Evolutionary conservation across 2,329 filamentous ascomycete genomes (phyloP).

Genomic region (Metarhizium robertsii): DNA sequence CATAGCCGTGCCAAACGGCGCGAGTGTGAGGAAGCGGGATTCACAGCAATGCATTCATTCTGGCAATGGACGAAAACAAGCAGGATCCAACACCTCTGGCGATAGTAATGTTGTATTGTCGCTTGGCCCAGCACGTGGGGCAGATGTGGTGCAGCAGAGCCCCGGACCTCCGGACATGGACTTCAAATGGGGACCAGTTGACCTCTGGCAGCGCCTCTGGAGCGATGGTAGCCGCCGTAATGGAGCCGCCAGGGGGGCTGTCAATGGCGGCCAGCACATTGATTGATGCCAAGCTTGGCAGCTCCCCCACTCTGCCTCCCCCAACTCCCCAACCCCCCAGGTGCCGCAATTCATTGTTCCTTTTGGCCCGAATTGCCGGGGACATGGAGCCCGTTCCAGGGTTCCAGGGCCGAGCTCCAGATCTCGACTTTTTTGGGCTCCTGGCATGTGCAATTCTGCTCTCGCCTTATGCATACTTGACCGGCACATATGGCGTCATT

Average conservation of each 20-base stretch:
- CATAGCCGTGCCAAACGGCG: slow-evolving; percentile 20
- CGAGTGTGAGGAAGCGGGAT: not conserved
- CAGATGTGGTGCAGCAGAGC: not conserved
- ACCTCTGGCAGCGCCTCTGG: too few relatives aligned
- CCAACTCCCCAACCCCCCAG: not conserved
- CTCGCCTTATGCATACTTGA: too few relatives aligned
- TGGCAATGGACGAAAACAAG: slow-evolving; percentile 1
- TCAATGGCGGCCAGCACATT: not conserved
- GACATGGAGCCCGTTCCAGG: not conserved
- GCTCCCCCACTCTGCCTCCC: too few relatives aligned
- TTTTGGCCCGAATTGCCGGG: not conserved
- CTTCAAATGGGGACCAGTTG: too few relatives aligned
- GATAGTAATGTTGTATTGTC: not conserved
- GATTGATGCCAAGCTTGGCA: not conserved
- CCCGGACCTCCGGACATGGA: not conserved
- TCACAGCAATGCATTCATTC: slow-evolving; percentile 8
- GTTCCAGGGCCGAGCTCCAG: too few relatives aligned
- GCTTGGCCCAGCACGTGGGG: not conserved
- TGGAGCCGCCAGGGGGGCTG: not conserved
- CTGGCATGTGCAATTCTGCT: too few relatives aligned
- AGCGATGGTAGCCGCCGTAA: not conserved
- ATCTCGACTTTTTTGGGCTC: too few relatives aligned
- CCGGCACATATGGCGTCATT: not conserved
- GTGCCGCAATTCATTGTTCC: not conserved
- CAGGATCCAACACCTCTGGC: not conserved